Base-by-base conservation (phyloP, 352 stramenopile species). In the Pythium guiyangense region DNA sequence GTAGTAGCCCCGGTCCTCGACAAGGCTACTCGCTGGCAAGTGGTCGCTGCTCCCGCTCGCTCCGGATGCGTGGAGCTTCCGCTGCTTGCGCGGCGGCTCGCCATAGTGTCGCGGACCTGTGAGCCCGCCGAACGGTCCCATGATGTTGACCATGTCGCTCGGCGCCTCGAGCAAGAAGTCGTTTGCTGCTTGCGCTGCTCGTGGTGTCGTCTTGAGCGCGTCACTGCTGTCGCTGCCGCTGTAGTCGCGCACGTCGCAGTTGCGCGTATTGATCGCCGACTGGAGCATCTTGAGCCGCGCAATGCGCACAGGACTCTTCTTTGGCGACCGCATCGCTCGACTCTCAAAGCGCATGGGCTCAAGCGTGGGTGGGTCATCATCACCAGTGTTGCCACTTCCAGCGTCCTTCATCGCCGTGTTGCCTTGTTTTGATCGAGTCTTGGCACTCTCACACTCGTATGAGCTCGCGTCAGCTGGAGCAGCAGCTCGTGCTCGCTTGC, bases 201-300 rank as follows among this genome's bases (percentile, higher is more conserved):
- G 55, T 3, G 49, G 54, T 3, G 49, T 63, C 11, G 42, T 59
- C 20, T 44, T 20, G 8, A 60, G 31, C 26, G 34, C 34, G 10
- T 20, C n/a, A 8, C 43, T 27, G 4, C 12, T 25, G 11, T 15
- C 40, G 2, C 54, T 56, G 20, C 54, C 44, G 18, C 37, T 56
- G 35, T 74, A 64, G 46, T 89, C 78, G 20, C 75, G 75, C 6
- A 89, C 49, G 31, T 90, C 74, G 55, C 79, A 90, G 49, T 89
- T 90, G 42, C 80, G 77, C 2, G 82, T 82, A 52, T 91, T 88
- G 68, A 94, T 90, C 10, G 84, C 79, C 12, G 72, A 81, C 62
- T 92, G 84, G 42, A 94, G 69, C 77, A 92, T 92, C 58, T 92
- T 90, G 22, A 94, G 72, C 9, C 84, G 62, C 14, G 78, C 80